Evolutionary conservation across 176 grass and related monocot genomes (phyloP), one percentile per base, ranked within the genome.

Genomic region (Musa beccarii): DNA sequence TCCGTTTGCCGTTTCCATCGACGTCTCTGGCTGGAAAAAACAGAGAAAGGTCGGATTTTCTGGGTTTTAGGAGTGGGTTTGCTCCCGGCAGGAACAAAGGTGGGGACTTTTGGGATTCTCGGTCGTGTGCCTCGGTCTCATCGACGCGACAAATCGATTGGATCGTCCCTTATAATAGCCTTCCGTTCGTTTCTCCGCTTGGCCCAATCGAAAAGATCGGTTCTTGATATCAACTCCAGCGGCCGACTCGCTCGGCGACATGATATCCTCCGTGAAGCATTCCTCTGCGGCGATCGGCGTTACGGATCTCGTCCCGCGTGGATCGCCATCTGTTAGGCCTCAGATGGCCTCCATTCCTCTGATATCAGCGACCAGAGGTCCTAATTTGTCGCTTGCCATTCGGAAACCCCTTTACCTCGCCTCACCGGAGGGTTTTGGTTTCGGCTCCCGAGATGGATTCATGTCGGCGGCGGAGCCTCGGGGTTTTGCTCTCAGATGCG

Each of bases 351-450:
- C 1, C 23, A 22, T 82, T 75, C 81, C 81, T n/a, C 79, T 82
- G 1, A 19, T 88, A n/a, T 56, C 74, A 8, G 57, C 17, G 24
- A 71, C 87, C 22, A 85, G 80, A 76, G 62, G 66, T 59, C 77
- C 78, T 9, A 82, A 76, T 61, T 69, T 81, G 70, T 77, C 68
- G 16, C 66, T 86, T 23, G 78, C 86, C n/a, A 90, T 81, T 34
- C 56, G 81, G 23, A 96, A 83, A 73, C 87, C 93, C 2, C 83
- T 96, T 11, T 86, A 92, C 74, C 81, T 92, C 62, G 22, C 81
- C 69, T 82, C 78, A 1, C 78, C 82, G 54, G 65, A 86, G 79
- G 85, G 79, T 23, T 57, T 67, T 16, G 51, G 52, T 10, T 52
- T 43, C 65, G 10, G 3, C 8, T 59, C 15, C 15, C 52, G 52